These are phyloP conservation scores for Lactifluus volemus DNA, from an alignment of 768 basidiomycete genomes.

Conservation along the genomic window DNA sequence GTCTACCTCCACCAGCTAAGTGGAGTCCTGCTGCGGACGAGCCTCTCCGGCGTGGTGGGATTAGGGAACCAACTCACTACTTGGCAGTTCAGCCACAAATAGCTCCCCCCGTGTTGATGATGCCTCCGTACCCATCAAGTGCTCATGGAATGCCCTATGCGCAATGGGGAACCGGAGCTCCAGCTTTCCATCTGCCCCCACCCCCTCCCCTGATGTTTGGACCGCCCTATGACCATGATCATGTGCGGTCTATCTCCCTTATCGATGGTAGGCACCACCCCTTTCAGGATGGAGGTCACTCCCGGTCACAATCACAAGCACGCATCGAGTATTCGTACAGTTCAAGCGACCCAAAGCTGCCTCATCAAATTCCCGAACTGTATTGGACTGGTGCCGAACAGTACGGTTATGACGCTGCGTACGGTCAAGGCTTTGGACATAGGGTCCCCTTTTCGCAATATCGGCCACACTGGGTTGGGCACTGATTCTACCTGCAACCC, in stretches of 20 bases:
- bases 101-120: constrained; percentile 28
- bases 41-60: constrained; percentile 50
- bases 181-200: constrained; percentile 3
- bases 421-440: constrained; percentile 37
- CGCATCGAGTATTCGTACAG: constrained; percentile 17
- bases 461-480: constrained; percentile 43
- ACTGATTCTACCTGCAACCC: constrained; percentile 27
- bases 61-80: constrained; percentile 48
- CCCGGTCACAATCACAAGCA: constrained; percentile 15
- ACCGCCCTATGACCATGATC: constrained; percentile 12
- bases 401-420: constrained; percentile 32
- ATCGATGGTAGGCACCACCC: constrained; percentile 2
- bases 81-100: constrained; percentile 53
- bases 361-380: constrained; percentile 14
- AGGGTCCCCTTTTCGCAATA: constrained; percentile 34
- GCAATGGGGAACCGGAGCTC: constrained; percentile 7
- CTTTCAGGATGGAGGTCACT: constrained; percentile 3
- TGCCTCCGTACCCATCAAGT: constrained; percentile 20
- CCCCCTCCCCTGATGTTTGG: constrained; percentile 2
- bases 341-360: constrained; percentile 9
- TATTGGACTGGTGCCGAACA: constrained; percentile 21
- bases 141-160: constrained; percentile 21
- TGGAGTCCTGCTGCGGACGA: constrained; percentile 81
- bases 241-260: constrained; percentile 11
- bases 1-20: constrained; percentile 63